These are phyloP conservation scores for Cladophialophora chaetospira DNA, from an alignment of 2,329 filamentous ascomycete genomes.

Conservation along the genomic window DNA sequence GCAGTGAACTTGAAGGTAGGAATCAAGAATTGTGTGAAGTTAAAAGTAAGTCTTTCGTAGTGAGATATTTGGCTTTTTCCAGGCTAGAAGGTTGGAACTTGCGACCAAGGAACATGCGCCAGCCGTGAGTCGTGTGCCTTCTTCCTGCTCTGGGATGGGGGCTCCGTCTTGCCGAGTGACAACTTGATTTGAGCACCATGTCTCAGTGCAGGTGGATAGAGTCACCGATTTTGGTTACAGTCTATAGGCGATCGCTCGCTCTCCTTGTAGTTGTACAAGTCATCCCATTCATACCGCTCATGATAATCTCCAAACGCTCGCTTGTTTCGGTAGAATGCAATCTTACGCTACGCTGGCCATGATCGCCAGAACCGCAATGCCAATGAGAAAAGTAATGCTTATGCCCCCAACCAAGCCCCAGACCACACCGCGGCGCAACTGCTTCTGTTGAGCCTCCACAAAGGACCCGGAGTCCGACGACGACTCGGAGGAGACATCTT, in stretches of 20 bases:
- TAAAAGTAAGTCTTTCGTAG: conserved; percentile 2
- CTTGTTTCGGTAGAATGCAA: background rate
- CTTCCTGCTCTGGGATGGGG: too few relatives aligned
- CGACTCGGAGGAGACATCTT: background rate
- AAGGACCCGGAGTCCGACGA: conserved; percentile 11
- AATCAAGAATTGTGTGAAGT: too few relatives aligned
- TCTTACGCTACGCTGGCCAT: background rate
- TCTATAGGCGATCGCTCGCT: background rate
- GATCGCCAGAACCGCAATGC: conserved; percentile 2
- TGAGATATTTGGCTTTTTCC: background rate
- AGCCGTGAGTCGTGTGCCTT: background rate
- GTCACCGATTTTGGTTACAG: background rate
- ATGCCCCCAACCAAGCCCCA: conserved; percentile 8
- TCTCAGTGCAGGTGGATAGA: background rate
- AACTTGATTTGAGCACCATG: background rate
- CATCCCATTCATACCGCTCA: background rate
- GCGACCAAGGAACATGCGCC: too few relatives aligned
- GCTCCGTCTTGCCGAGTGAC: background rate
- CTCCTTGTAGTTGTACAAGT: background rate
- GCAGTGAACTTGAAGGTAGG: too few relatives aligned
- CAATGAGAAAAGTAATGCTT: conserved; percentile 1
- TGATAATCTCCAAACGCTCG: background rate
- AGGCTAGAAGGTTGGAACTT: too few relatives aligned
- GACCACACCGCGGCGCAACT: conserved; percentile 3
- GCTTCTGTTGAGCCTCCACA: background rate